These are phyloP conservation scores for Pleochaeta shiraiana DNA, from an alignment of 2,329 filamentous ascomycete species.

Conservation along the genomic window DNA sequence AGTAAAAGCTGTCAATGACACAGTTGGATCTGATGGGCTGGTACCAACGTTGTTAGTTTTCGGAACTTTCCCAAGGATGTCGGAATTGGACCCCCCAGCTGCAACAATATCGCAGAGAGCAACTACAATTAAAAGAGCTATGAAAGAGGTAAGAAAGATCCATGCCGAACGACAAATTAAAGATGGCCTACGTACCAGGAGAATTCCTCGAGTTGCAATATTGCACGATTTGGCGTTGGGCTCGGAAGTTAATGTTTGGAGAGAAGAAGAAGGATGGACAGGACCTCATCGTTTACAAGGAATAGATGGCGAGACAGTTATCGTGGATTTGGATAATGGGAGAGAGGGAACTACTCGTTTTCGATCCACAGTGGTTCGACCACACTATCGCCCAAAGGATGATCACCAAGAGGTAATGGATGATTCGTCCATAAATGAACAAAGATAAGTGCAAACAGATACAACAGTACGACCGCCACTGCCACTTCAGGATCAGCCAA, in stretches of 20 bases:
- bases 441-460: background rate
- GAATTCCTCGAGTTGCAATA: no score
- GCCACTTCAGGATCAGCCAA: background rate
- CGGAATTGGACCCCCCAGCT: background rate
- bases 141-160: background rate
- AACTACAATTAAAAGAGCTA: background rate
- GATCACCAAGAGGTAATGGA: background rate
- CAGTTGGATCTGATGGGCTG: no score
- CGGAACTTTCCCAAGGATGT: background rate
- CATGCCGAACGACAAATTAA: conserved; percentile 6
- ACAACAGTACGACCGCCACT: background rate
- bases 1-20: background rate
- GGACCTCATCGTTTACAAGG: background rate
- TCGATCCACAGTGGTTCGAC: background rate
- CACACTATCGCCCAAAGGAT: background rate
- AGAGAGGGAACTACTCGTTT: background rate
- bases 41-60: background rate
- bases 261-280: background rate
- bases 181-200: conserved; percentile 2
- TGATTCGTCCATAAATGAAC: no score
- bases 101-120: background rate
- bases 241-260: background rate
- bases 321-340: background rate
- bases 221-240: background rate
- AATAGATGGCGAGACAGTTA: background rate